Evolutionary conservation across 768 basidiomycete genomes (phyloP).

Genomic region (Leccinum olivaceopallidum): DNA sequence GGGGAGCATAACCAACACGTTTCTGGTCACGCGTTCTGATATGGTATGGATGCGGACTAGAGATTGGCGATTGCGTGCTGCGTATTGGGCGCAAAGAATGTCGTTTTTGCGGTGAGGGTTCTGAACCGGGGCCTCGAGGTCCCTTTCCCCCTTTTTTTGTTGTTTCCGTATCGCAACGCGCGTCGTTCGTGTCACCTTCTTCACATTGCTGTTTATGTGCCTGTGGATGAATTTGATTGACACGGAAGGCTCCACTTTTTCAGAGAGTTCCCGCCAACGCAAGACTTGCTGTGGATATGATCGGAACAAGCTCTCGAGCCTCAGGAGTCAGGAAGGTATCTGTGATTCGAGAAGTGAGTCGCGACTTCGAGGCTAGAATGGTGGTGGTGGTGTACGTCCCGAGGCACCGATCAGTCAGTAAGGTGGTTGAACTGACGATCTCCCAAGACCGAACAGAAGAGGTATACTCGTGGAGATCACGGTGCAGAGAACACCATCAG

Average conservation of each 20-base stretch:
- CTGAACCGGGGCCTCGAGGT: conserved; percentile 13
- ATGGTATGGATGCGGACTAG: neutral
- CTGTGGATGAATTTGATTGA: conserved; percentile 1
- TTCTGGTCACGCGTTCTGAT: conserved; percentile 17
- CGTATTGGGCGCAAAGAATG: conserved; percentile 16
- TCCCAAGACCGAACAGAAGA: neutral
- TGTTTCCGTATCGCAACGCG: conserved; percentile 2
- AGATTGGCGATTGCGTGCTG: conserved; percentile 4
- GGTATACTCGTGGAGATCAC: neutral
- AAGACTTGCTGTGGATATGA: conserved; percentile 6
- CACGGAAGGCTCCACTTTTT: neutral
- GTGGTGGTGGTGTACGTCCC: conserved; percentile 1
- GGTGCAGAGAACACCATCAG: neutral
- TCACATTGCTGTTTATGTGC: conserved; percentile 5
- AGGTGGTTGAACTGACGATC: neutral
- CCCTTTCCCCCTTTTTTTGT: neutral
- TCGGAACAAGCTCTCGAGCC: conserved; percentile 9
- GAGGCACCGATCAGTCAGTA: neutral
- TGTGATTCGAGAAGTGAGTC: neutral
- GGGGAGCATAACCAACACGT: conserved; percentile 14
- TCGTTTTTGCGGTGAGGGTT: conserved; percentile 8
- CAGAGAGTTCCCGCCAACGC: neutral
- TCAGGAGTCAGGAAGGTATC: conserved; percentile 22
- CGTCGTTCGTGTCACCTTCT: neutral
- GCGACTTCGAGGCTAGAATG: conserved; percentile 1